Conservation (phyloP, 257 asterid species). For the Parsonsia alboflavescens region DNA sequence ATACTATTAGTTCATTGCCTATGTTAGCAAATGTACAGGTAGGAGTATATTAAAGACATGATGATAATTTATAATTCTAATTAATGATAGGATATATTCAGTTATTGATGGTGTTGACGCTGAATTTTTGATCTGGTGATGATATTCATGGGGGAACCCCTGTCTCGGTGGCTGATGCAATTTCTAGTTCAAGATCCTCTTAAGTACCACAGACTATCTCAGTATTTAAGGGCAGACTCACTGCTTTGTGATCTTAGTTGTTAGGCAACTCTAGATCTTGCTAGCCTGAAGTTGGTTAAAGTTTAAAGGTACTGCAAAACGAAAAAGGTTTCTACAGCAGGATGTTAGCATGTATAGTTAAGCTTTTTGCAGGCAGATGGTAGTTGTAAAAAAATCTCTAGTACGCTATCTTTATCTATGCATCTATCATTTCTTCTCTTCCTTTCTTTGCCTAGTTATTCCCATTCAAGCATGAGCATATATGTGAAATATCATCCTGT, state of each 20-base stretch:
- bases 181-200: background rate
- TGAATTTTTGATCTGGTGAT: background rate
- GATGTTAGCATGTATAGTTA: background rate
- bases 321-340: background rate
- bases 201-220: background rate
- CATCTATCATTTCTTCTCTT: background rate
- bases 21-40: background rate
- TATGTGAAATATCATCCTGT: background rate
- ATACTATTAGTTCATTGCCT: background rate
- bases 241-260: background rate
- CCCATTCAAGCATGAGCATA: background rate
- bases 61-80: background rate
- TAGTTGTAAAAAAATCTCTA: background rate
- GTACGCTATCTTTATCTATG: background rate
- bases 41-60: background rate
- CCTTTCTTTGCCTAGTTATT: background rate
- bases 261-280: background rate
- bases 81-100: background rate
- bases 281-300: background rate
- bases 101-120: background rate
- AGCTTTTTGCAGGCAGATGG: background rate
- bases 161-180: conserved; percentile 1
- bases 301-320: background rate
- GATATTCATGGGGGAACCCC: no score
- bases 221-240: background rate